Evolutionary conservation across 345 rosid species (phyloP).

Genomic region (Bruguiera gymnorhiza): DNA sequence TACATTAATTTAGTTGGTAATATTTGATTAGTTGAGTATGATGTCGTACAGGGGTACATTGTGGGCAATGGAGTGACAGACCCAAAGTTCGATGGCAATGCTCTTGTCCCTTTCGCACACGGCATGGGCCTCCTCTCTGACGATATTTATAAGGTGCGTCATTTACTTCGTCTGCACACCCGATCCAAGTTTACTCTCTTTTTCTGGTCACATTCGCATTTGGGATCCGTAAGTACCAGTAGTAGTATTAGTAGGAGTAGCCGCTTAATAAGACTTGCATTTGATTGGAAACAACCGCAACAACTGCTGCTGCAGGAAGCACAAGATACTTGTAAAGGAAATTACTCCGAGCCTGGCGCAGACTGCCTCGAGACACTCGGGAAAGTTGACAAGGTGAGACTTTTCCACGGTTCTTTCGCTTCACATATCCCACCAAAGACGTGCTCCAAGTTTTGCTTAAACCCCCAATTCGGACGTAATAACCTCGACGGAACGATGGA

Average conservation of each 20-base stretch:
- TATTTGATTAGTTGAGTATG: background rate
- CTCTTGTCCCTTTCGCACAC: conserved; percentile 32
- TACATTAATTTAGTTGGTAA: too few species aligned
- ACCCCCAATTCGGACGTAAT: too few species aligned
- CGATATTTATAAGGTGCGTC: conserved; percentile 29
- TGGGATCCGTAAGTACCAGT: too few species aligned
- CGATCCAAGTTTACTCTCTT: background rate
- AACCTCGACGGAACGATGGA: too few species aligned
- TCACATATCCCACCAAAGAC: background rate
- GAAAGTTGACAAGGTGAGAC: conserved; percentile 32
- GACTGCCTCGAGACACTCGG: conserved; percentile 14
- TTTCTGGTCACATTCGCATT: background rate
- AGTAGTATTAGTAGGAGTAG: too few species aligned
- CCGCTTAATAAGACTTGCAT: background rate
- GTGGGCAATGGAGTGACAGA: conserved; percentile 40
- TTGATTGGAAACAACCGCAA: background rate
- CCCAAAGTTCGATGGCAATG: conserved; percentile 22
- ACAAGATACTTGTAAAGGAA: conserved; percentile 33
- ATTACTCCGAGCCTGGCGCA: conserved; percentile 11
- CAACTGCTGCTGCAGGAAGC: conserved; percentile 11
- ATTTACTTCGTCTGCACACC: background rate
- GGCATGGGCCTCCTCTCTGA: conserved; percentile 48
- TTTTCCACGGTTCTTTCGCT: background rate
- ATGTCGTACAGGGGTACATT: conserved; percentile 35
- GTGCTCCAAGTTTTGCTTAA: background rate